Evolutionary conservation across 73 alveolate genomes (phyloP), one percentile per base, ranked within the genome.

Genomic region (Breviolum minutum): DNA sequence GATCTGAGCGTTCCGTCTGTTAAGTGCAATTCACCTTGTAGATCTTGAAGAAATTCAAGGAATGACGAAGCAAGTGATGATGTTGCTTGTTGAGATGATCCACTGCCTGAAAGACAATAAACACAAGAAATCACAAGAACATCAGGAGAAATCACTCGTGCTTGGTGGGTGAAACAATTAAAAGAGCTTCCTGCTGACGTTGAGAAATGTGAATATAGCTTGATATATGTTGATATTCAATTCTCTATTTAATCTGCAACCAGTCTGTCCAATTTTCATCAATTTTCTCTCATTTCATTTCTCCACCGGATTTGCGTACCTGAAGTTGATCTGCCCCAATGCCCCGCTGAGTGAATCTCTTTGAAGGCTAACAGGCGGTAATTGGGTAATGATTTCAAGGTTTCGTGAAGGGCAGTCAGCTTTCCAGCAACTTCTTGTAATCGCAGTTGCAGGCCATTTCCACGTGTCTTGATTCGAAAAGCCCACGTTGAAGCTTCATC

Each of bases 401-500:
- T 62, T 12, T 8, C 29, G 62, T 66, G 94, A 77, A 86, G 62
- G 20, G 79, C 26, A 13, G 19, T 27, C 80, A 86, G 80, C 81
- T 63, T 22, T 27, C 60, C 48, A 19, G 80, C 80, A 9, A 86
- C 95, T 26, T 40, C 73, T 7, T 71, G 70, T 29, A 89, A 32
- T 27, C 98, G 98, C 16, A 74, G 90, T 84, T 92, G 98, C n/a
- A 92, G 27, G 10, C 91, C 91, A 40, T 92, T 92, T 10, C 98
- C 98, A 8, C 98, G 90, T 26, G 82, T 73, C 62, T 64, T 80
- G 63, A 92, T 84, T 8, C 98, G 98, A 20, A 74, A 92, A 7
- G 98, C 98, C 98, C 98, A 92, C 48, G 98, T 92, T 54, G 98
- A 92, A 11, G 98, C 98, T 63, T 92, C 85, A 48, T 90, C 97